phyloP scores from a whole-genome alignment of 768 basidiomycete species.

The Russula vinacea region DNA sequence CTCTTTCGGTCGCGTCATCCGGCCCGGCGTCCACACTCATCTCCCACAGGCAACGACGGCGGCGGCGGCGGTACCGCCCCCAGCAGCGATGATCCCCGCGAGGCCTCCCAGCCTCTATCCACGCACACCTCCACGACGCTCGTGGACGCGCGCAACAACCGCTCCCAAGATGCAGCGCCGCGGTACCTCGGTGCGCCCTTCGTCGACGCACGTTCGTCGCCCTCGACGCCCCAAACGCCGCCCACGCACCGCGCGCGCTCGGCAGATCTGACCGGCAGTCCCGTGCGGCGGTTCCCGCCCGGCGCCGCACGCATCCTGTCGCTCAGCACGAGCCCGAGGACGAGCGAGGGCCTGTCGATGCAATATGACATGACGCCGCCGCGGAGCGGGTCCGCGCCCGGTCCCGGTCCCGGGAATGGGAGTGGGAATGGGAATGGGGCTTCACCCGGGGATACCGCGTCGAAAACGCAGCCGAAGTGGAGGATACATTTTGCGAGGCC shows the following conservation, averaged over 20 bases:
- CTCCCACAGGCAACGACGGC: too few relatives aligned
- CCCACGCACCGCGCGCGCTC: neutral
- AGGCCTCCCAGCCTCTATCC: neutral
- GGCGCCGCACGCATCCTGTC: neutral
- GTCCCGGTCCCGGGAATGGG: too few relatives aligned
- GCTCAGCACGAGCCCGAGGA: slow-evolving; percentile 19
- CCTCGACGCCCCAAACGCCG: neutral
- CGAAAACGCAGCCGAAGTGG: slow-evolving; percentile 37
- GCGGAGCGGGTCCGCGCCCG: neutral
- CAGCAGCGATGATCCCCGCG: neutral
- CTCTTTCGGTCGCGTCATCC: slow-evolving; percentile 13
- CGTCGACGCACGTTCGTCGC: slow-evolving; percentile 6
- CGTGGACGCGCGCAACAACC: neutral
- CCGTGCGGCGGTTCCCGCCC: neutral
- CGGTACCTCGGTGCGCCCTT: slow-evolving; percentile 4
- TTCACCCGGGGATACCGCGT: neutral
- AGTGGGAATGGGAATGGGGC: slow-evolving; percentile 7
- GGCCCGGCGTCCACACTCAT: neutral
- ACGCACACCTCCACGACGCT: neutral
- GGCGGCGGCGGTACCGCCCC: neutral
- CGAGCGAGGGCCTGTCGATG: slow-evolving; percentile 26
- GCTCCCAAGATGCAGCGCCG: neutral
- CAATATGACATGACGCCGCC: slow-evolving; percentile 19
- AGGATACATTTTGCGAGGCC: slow-evolving; percentile 43
- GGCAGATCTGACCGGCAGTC: slow-evolving; percentile 8